Conservation (phyloP, 352 stramenopile species). For the Thalassiosira livingstoniorum region DNA sequence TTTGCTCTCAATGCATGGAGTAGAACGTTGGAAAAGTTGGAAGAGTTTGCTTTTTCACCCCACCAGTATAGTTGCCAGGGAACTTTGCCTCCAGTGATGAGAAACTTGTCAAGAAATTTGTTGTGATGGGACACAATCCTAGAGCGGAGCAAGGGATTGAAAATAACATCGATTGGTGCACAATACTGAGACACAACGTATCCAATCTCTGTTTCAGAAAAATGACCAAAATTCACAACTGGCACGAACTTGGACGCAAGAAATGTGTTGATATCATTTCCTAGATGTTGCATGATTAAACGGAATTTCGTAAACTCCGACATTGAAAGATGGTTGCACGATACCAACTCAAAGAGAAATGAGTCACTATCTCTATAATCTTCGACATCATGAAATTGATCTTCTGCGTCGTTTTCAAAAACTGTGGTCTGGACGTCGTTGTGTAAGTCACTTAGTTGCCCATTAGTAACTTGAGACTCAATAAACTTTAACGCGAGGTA, state of each 20-base stretch:
- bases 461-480: conserved; percentile 8
- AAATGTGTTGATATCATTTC: conserved; percentile 2
- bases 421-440: background rate
- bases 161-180: conserved; percentile 10
- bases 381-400: conserved; percentile 6
- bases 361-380: background rate
- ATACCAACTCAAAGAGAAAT: conserved; percentile 14
- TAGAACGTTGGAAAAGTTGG: conserved; percentile 13
- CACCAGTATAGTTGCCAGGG: conserved; percentile 40
- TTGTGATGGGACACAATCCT: conserved; percentile 14
- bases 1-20: conserved; percentile 32
- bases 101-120: conserved; percentile 32
- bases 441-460: conserved; percentile 6
- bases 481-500: conserved; percentile 15
- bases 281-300: conserved; percentile 37
- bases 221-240: conserved; percentile 26
- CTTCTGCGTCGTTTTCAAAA: conserved; percentile 10
- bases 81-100: background rate
- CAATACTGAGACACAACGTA: conserved; percentile 14
- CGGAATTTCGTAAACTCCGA: conserved; percentile 43
- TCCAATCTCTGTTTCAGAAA: conserved; percentile 16
- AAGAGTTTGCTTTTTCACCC: conserved; percentile 5
- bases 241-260: conserved; percentile 11
- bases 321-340: conserved; percentile 37
- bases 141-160: conserved; percentile 18